A percentile compares a stretch with the other conserved stretches of the same genome.
Evolutionary conservation across 2,329 filamentous ascomycete species (phyloP).

Genomic region (Diaporthe capsici): DNA sequence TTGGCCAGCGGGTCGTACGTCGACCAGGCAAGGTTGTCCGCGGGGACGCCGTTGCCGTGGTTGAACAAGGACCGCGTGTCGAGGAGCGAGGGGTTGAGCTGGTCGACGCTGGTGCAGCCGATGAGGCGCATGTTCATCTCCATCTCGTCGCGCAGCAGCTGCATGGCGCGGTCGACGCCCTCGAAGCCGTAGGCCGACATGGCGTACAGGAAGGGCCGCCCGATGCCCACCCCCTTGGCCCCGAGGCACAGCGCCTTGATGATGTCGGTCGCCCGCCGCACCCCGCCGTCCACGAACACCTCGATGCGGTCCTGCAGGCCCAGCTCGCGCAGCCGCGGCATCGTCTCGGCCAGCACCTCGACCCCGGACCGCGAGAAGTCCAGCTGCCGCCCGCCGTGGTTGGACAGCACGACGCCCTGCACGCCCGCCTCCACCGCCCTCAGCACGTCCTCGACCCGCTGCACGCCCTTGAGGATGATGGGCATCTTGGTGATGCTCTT

Average conservation of each 20-base stretch:
- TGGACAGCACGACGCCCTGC: constrained; percentile 92
- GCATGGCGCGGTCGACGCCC: constrained; percentile 93
- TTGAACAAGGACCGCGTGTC: constrained; percentile 79
- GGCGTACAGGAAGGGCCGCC: constrained; percentile 93
- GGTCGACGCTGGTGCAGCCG: constrained; percentile 79
- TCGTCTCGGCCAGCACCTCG: constrained; percentile 92
- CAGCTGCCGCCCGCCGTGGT: constrained; percentile 95
- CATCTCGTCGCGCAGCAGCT: constrained; percentile 94
- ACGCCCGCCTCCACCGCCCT: constrained; percentile 86
- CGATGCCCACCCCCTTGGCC: constrained; percentile 93
- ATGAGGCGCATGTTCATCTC: constrained; percentile 99
- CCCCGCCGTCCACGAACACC: constrained; percentile 91
- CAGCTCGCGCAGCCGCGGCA: constrained; percentile 84
- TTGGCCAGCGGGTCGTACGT: constrained; percentile 69
- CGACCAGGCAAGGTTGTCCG: constrained; percentile 62
- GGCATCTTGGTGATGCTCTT: constrained; percentile 91
- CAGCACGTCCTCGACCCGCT: constrained; percentile 95
- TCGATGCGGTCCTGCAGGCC: constrained; percentile 85
- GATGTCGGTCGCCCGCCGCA: constrained; percentile 92
- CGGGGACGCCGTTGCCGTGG: constrained; percentile 64
- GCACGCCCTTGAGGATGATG: constrained; percentile 95
- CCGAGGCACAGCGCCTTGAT: constrained; percentile 95
- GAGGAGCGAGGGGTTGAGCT: constrained; percentile 85
- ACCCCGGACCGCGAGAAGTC: constrained; percentile 92
- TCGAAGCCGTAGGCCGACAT: constrained; percentile 92